phyloP scores from a whole-genome alignment of 129 eudicot genomes.

The Saussurea involucrata region DNA sequence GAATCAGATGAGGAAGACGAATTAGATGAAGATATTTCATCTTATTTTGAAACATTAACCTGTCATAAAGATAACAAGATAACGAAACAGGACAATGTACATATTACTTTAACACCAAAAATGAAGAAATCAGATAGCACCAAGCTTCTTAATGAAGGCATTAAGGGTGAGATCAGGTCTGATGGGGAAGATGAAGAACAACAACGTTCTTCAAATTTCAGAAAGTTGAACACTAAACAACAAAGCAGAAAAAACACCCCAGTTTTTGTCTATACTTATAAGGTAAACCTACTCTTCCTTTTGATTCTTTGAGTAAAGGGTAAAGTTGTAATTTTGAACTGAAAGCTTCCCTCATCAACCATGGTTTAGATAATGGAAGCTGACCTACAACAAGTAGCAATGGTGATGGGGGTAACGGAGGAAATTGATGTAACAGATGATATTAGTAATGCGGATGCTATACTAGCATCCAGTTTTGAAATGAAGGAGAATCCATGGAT shows the following conservation, averaged over 20 bases:
- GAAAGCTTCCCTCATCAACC: slow-evolving; percentile 1
- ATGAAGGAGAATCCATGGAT: slow-evolving; percentile 94
- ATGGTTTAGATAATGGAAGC: slow-evolving; percentile 74
- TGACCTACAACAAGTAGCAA: slow-evolving; percentile 83
- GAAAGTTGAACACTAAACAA: slow-evolving; percentile 30
- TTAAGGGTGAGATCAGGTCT: slow-evolving; percentile 25
- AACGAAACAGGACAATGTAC: slow-evolving; percentile 15
- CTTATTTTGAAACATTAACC: slow-evolving; percentile 17
- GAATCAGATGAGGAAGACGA: slow-evolving; percentile 21
- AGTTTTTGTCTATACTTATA: slow-evolving; percentile 67
- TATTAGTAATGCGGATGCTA: slow-evolving; percentile 75
- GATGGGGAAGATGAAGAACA: slow-evolving; percentile 42
- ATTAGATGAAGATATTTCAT: slow-evolving; percentile 19
- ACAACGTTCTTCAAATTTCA: slow-evolving; percentile 26
- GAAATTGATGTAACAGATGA: slow-evolving; percentile 72
- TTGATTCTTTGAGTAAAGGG: background rate
- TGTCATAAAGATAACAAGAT: slow-evolving; percentile 21
- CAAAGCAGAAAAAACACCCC: slow-evolving; percentile 37
- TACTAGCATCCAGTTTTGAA: slow-evolving; percentile 72
- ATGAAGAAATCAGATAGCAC: slow-evolving; percentile 24
- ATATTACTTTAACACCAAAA: slow-evolving; percentile 33
- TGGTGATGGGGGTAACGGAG: slow-evolving; percentile 87
- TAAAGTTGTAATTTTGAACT: background rate
- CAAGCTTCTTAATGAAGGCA: slow-evolving; percentile 24
- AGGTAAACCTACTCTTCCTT: slow-evolving; percentile 43